Percentiles rank a stretch among this genome's conserved stretches.
Conservation (phyloP, 768 basidiomycete species). For the Tricholoma sp. region DNA sequence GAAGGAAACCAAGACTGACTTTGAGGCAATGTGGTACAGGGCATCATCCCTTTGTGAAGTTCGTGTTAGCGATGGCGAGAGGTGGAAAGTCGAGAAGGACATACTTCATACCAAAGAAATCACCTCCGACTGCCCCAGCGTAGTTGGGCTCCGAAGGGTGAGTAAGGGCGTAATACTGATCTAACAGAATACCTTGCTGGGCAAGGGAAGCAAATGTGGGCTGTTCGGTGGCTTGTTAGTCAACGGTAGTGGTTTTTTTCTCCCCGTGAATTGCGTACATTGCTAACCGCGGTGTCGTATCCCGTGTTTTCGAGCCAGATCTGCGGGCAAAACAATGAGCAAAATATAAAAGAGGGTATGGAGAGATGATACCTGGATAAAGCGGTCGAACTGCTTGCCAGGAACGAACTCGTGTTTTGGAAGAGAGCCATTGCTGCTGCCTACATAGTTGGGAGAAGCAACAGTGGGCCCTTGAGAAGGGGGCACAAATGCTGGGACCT, state of each 20-base stretch:
- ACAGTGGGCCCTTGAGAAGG: background rate
- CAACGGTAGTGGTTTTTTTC: conserved; percentile 5
- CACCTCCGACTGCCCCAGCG: conserved; percentile 22
- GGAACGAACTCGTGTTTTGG: background rate
- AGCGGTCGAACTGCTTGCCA: conserved; percentile 26
- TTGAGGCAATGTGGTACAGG: conserved; percentile 32
- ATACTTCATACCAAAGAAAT: conserved; percentile 1
- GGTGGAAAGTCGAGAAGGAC: background rate
- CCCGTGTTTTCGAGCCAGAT: conserved; percentile 67
- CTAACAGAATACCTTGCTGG: conserved; percentile 43
- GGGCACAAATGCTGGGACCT: background rate
- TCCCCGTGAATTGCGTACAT: conserved; percentile 1
- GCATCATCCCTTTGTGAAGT: conserved; percentile 41
- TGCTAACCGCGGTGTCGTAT: conserved; percentile 29
- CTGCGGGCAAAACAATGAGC: background rate
- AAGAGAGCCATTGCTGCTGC: background rate
- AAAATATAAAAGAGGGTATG: too few species aligned
- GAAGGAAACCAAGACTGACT: conserved; percentile 12
- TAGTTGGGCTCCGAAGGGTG: conserved; percentile 66
- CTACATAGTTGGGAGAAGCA: background rate
- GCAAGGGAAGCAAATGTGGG: conserved; percentile 34
- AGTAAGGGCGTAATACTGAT: conserved; percentile 43
- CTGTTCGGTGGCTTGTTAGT: conserved; percentile 1
- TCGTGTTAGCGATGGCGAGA: conserved; percentile 13
- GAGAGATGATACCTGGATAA: conserved; percentile 9